A percentile compares a stretch with the other conserved stretches of the same genome.
Evolutionary conservation across 352 stramenopile genomes (phyloP).

Genomic region (Globisporangium takayamanum): DNA sequence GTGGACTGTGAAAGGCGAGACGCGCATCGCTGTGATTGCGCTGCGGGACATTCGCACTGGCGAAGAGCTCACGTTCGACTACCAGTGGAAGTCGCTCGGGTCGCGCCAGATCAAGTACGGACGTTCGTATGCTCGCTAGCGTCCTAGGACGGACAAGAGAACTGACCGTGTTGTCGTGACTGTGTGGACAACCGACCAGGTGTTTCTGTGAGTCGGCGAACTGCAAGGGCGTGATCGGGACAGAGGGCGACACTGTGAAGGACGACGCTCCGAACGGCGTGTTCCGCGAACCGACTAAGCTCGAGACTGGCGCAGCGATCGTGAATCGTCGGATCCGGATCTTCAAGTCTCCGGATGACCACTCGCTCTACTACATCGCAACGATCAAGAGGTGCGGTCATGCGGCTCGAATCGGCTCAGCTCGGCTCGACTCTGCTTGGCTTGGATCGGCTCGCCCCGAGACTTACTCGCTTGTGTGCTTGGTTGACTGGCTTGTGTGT

Average conservation of each 20-base stretch:
- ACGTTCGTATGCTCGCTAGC: neutral
- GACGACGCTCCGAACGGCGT: constrained; percentile 37
- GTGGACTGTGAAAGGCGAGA: constrained; percentile 89
- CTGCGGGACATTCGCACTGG: constrained; percentile 80
- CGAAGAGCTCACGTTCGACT: constrained; percentile 95
- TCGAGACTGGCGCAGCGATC: constrained; percentile 39
- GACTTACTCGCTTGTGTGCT: neutral
- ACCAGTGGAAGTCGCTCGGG: constrained; percentile 91
- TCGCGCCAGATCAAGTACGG: constrained; percentile 68
- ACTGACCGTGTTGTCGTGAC: neutral
- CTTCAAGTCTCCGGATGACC: constrained; percentile 51
- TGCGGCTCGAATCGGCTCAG: too few relatives aligned
- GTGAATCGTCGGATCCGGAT: constrained; percentile 58
- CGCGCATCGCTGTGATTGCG: constrained; percentile 92
- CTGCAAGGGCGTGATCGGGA: constrained; percentile 78
- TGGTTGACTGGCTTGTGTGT: neutral
- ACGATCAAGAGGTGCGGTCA: constrained; percentile 35
- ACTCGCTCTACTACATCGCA: constrained; percentile 48
- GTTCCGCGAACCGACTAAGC: constrained; percentile 57
- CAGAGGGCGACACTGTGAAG: constrained; percentile 31
- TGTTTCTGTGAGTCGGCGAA: constrained; percentile 59
- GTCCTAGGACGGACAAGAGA: neutral
- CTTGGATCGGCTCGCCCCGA: neutral
- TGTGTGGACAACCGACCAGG: constrained; percentile 5
- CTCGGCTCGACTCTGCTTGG: too few relatives aligned